Base-by-base conservation (phyloP, 345 rosid genomes). In the Cochlearia excelsa region DNA sequence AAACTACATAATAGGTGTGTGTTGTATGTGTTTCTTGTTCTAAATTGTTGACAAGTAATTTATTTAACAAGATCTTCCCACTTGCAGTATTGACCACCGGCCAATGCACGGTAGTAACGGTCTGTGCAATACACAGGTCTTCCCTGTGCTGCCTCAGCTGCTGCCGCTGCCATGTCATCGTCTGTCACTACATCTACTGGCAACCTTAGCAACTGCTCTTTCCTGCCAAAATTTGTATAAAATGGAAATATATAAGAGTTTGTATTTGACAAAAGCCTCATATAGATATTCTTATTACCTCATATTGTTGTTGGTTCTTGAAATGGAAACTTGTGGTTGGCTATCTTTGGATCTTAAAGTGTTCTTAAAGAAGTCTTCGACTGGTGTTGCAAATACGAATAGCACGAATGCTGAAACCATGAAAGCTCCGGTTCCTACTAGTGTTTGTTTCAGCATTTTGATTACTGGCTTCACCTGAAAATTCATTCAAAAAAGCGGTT, bases 51-150 rank as follows among this genome's bases (percentile, higher is more conserved):
- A 42, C n/a, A 54, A 35, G 37, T 6, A 34, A 34, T 6, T 11
- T 65, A 69, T 26, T 69, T 62, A 34, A 69, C 68, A 54, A 86
- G 79, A 76, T 92, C 98, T 63, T 92, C 96, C 98, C 95, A 86
- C 74, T 92, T 92, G 89, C 96, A 92, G 84, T 92, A 92, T 63
- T 92, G 95, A 31, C 98, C 97, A 43, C 98, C 98, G 0, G 98
- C 98, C 66, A 92, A 75, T 31, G 95, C 98, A 7, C 91, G 97
- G 67, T 92, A 92, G 70, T 70, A 84, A 61, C 98, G 84, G 65
- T 92, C 98, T 67, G 96, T 81, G 81, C 98, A 92, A 70, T 92
- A 88, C 7, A 84, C 98, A 1, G 97, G 98, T 72, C 98, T 80
- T 65, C 98, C 98, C 65, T 83, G 87, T 7, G 96, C 98, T 60